phyloP scores from a whole-genome alignment of 441 rosid species.

The Bocquillonia castaneifolia region DNA sequence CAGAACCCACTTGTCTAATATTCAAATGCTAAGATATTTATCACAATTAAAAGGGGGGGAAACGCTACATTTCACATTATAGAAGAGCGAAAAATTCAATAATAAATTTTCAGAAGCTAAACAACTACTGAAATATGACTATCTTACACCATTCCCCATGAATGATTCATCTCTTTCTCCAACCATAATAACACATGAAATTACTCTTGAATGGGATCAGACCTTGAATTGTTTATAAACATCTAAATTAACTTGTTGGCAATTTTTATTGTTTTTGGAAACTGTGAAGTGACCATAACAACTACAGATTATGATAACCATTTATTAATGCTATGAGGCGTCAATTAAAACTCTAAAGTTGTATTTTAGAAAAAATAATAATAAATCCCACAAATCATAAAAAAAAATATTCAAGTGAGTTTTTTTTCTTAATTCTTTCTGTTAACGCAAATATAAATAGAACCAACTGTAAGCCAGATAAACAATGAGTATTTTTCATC shows the following conservation, averaged over 20 bases:
- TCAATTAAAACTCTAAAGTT: conserved; percentile 8
- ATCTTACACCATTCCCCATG: no score
- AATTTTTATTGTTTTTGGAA: neutral
- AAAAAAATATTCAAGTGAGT: neutral
- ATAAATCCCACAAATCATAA: neutral
- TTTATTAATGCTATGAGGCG: no score
- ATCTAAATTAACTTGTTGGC: neutral
- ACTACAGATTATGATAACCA: neutral
- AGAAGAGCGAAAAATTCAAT: neutral
- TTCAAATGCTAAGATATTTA: neutral
- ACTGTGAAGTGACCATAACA: neutral
- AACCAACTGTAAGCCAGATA: conserved; percentile 2
- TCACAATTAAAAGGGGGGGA: neutral
- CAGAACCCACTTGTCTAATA: neutral
- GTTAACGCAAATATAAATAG: conserved; percentile 5
- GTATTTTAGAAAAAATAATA: neutral
- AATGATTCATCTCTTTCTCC: neutral
- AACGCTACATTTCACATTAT: neutral
- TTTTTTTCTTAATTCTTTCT: no score
- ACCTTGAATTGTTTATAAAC: neutral
- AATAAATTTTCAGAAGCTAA: neutral
- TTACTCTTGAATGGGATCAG: neutral
- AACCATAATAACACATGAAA: neutral
- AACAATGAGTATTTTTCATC: conserved; percentile 3
- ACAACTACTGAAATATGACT: neutral